Conservation (phyloP, 495 filamentous ascomycete species). For the Cercophora sp. region DNA sequence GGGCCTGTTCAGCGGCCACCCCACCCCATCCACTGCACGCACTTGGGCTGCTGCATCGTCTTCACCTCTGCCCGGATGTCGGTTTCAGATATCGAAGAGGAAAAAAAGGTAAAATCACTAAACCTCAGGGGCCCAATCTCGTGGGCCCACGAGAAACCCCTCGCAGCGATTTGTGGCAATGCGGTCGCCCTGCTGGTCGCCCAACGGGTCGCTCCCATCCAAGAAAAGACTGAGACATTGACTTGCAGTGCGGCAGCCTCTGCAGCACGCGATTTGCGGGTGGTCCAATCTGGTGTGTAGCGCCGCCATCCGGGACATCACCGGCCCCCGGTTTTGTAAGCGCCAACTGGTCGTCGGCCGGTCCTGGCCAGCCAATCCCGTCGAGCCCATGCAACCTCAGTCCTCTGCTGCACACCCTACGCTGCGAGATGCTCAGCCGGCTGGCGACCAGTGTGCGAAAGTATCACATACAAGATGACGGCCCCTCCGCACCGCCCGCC, state of each 20-base stretch:
- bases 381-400: constrained; percentile 30
- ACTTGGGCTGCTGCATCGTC: background rate
- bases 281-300: constrained; percentile 34
- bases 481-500: constrained; percentile 7
- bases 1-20: too few species aligned
- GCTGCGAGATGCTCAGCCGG: background rate
- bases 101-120: too few species aligned
- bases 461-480: constrained; percentile 20
- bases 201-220: constrained; percentile 24
- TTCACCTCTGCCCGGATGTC: too few species aligned
- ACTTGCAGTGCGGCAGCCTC: constrained; percentile 40
- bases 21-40: too few species aligned
- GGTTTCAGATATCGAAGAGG: constrained; percentile 11
- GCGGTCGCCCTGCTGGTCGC: constrained; percentile 22
- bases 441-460: constrained; percentile 11
- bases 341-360: constrained; percentile 46
- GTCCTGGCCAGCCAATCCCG: constrained; percentile 44
- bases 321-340: constrained; percentile 43
- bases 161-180: constrained; percentile 39
- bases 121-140: constrained; percentile 36
- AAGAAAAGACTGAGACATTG: constrained; percentile 48
- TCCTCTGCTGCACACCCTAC: constrained; percentile 23
- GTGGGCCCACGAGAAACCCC: constrained; percentile 44
- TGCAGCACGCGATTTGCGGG: constrained; percentile 42
- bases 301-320: constrained; percentile 45